These are phyloP conservation scores for Jatropha multifida DNA, from an alignment of 441 rosid genomes.

Conservation along the genomic window DNA sequence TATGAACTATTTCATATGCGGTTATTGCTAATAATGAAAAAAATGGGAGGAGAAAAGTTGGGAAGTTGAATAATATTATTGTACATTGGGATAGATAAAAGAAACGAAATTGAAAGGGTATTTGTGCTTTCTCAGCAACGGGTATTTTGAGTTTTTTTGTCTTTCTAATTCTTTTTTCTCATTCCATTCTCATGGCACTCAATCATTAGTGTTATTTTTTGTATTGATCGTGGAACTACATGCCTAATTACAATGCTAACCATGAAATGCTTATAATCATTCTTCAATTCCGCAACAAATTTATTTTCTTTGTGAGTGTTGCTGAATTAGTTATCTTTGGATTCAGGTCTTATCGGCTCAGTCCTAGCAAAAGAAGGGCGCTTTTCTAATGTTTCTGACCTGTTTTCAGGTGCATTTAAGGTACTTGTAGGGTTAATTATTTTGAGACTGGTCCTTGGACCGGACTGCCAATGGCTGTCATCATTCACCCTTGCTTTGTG, in stretches of 20 bases:
- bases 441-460: neutral
- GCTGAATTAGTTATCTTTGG: neutral
- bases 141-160: too few relatives aligned
- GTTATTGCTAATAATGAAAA: neutral
- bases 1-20: neutral
- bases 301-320: neutral
- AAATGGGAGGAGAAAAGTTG: neutral
- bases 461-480: neutral
- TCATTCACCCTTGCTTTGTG: neutral
- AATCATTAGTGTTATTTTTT: neutral
- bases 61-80: neutral
- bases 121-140: neutral
- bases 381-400: constrained; percentile 50
- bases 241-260: neutral
- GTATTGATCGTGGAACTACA: neutral
- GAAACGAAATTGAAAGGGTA: neutral
- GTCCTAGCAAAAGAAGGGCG: constrained; percentile 77
- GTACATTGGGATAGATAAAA: neutral
- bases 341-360: constrained; percentile 76
- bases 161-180: too few relatives aligned
- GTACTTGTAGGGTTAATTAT: constrained; percentile 32
- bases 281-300: neutral
- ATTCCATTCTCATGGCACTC: too few relatives aligned
- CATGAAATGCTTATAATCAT: neutral
- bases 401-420: constrained; percentile 73